These are phyloP conservation scores for Rostrohypoxylon terebratum DNA, from an alignment of 495 filamentous ascomycete genomes.

Conservation along the genomic window DNA sequence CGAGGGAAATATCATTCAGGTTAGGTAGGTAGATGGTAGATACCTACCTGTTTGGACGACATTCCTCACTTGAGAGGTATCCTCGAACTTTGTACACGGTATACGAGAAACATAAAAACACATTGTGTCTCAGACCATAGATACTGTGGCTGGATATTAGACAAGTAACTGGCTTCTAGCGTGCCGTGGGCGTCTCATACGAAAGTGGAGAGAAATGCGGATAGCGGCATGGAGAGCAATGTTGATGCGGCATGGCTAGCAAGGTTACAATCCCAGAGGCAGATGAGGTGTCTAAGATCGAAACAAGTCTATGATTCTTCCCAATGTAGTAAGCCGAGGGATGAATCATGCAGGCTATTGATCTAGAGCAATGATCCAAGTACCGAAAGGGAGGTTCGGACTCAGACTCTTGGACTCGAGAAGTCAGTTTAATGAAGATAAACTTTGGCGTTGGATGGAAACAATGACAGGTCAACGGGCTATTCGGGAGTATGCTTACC, in stretches of 20 bases:
- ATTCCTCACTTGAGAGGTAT: slow-evolving; percentile 6
- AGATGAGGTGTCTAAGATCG: slow-evolving; percentile 17
- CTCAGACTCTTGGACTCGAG: slow-evolving; percentile 12
- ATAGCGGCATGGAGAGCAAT: slow-evolving; percentile 35
- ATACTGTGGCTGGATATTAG: slow-evolving; percentile 1
- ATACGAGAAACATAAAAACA: not conserved
- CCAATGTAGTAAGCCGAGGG: slow-evolving; percentile 24
- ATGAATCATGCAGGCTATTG: slow-evolving; percentile 14
- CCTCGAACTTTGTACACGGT: slow-evolving; percentile 16
- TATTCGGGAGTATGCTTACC: not conserved
- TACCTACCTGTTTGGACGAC: slow-evolving; percentile 13
- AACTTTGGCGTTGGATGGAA: slow-evolving; percentile 5
- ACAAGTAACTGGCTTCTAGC: not conserved
- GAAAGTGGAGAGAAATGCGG: slow-evolving; percentile 10
- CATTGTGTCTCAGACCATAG: slow-evolving; percentile 6
- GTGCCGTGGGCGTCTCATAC: not conserved
- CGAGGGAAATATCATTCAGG: not conserved
- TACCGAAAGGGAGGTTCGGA: slow-evolving; percentile 10
- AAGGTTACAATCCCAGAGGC: slow-evolving; percentile 14
- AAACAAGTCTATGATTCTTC: slow-evolving; percentile 8
- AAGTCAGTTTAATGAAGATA: slow-evolving; percentile 6
- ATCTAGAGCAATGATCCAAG: slow-evolving; percentile 1
- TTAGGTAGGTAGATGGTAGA: slow-evolving; percentile 3
- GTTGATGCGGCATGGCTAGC: slow-evolving; percentile 26
- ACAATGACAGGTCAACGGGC: slow-evolving; percentile 5